Percentiles rank a stretch among this genome's conserved stretches.
These are phyloP conservation scores for Russula sp. DNA, from an alignment of 768 basidiomycete species.

Conservation along the genomic window DNA sequence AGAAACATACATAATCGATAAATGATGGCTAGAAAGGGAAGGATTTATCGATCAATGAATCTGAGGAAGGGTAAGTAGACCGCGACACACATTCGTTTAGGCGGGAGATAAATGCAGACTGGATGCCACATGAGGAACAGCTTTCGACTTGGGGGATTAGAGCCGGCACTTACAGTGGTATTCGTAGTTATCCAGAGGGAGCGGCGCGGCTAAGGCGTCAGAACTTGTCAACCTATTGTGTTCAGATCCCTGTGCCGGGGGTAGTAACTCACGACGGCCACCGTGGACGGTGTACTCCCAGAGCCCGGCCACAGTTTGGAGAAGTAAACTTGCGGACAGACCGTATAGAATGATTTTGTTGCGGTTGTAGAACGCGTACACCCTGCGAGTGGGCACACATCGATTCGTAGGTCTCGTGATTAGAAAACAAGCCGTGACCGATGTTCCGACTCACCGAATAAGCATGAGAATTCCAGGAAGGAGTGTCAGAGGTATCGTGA, in stretches of 20 bases:
- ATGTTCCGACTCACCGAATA: constrained; percentile 13
- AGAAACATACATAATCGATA: constrained; percentile 22
- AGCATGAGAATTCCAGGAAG: constrained; percentile 23
- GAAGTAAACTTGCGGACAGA: constrained; percentile 9
- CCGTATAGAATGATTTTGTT: constrained; percentile 16
- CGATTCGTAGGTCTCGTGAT: background rate
- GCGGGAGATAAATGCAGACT: constrained; percentile 23
- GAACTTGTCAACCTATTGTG: background rate
- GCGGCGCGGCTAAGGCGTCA: constrained; percentile 13
- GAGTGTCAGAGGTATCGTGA: constrained; percentile 19
- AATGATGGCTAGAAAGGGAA: constrained; percentile 5
- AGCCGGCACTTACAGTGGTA: constrained; percentile 18
- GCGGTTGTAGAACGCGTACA: constrained; percentile 24
- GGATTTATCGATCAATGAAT: background rate
- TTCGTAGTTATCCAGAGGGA: constrained; percentile 22
- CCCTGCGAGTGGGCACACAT: constrained; percentile 2
- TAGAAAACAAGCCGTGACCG: background rate
- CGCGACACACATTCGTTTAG: constrained; percentile 14
- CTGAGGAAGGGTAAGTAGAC: background rate
- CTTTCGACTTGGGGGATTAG: background rate
- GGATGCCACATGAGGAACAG: background rate
- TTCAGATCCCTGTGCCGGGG: background rate
- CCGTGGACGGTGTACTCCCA: constrained; percentile 22
- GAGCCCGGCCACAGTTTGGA: constrained; percentile 18
- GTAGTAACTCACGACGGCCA: constrained; percentile 8